These are phyloP conservation scores for Suhomyces sp. DNA, from an alignment of 805 yeast species.

Conservation along the genomic window DNA sequence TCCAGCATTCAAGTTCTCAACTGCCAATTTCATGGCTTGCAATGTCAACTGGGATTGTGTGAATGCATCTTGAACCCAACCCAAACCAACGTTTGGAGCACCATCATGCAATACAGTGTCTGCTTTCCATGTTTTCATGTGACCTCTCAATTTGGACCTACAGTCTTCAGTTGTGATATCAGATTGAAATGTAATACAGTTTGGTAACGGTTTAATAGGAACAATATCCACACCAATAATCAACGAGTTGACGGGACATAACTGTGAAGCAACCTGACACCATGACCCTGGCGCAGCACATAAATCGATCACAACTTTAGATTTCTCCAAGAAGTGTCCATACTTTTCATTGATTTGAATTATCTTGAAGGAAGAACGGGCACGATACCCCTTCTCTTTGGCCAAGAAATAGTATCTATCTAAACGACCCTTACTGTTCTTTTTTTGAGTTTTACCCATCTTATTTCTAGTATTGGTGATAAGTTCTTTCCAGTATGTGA, in stretches of 20 bases:
- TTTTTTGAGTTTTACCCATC: constrained; percentile 93
- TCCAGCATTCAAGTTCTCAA: constrained; percentile 84
- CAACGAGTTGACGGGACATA: constrained; percentile 89
- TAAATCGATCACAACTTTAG: constrained; percentile 93
- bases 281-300: constrained; percentile 99
- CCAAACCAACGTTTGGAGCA: constrained; percentile 99
- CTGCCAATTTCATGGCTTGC: constrained; percentile 91
- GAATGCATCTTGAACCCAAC: constrained; percentile 99
- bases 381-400: constrained; percentile 97
- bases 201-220: constrained; percentile 95
- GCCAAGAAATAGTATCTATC: constrained; percentile 96
- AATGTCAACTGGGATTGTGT: constrained; percentile 95
- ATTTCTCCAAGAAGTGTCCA: constrained; percentile 91
- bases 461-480: too few species aligned
- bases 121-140: constrained; percentile 98
- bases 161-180: constrained; percentile 99
- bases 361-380: constrained; percentile 96
- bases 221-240: constrained; percentile 99
- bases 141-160: constrained; percentile 89
- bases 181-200: constrained; percentile 89
- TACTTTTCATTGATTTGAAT: constrained; percentile 94
- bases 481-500: too few species aligned
- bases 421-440: constrained; percentile 97
- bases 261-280: constrained; percentile 97
- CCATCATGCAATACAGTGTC: constrained; percentile 98